A percentile compares a stretch with the other conserved stretches of the same genome.
Conservation (phyloP, 441 rosid species). For the Adansonia gregorii region DNA sequence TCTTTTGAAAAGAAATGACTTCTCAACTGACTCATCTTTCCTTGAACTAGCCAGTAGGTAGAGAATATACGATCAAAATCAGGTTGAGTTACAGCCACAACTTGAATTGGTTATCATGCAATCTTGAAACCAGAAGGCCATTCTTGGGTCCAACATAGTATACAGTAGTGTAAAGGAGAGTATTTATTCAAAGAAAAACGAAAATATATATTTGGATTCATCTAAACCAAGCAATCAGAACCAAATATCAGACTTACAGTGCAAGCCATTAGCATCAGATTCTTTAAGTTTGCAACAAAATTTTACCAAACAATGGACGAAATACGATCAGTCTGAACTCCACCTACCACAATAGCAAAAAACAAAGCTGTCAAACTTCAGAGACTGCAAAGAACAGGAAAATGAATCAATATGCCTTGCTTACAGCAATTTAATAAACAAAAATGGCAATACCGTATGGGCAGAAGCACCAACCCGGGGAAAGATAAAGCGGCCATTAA, state of each 20-base stretch:
- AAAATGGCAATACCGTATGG: constrained; percentile 42
- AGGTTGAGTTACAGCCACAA: not conserved
- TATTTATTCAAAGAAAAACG: not conserved
- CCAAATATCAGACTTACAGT: constrained; percentile 51
- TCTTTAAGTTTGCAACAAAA: constrained; percentile 67
- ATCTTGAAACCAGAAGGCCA: not conserved
- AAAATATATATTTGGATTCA: not conserved
- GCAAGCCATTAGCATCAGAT: constrained; percentile 59
- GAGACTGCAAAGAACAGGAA: not conserved
- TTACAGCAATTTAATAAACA: not conserved
- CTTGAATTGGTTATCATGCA: not conserved
- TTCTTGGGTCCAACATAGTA: not conserved
- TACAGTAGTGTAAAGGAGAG: not conserved
- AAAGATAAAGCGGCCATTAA: constrained; percentile 71
- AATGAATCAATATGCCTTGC: not conserved
- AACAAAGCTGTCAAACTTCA: constrained; percentile 15
- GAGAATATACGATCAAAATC: not conserved
- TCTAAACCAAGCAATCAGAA: not conserved
- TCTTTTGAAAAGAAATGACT: not conserved
- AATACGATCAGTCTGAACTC: constrained; percentile 65
- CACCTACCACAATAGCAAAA: constrained; percentile 47
- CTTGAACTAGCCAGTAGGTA: not conserved
- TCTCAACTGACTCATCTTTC: not conserved
- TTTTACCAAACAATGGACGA: constrained; percentile 80
- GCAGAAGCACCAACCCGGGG: constrained; percentile 85